Evolutionary conservation across 805 yeast species (phyloP), one percentile per base, ranked within the genome.

Genomic region (Tetrapisispora phaffii): DNA sequence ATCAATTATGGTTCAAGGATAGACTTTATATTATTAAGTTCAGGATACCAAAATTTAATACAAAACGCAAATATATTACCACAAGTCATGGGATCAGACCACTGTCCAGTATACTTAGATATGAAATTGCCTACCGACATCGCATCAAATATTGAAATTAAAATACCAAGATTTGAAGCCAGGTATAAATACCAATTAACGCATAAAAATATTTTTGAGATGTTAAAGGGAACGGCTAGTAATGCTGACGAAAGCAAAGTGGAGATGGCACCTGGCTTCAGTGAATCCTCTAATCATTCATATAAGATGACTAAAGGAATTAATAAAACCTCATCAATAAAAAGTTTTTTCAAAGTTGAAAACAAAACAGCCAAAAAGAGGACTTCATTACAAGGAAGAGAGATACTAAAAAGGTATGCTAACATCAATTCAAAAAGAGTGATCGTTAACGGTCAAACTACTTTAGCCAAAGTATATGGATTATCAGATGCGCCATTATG

Each of bases 91-190:
- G 98, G 98, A 0, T 86, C 96, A 0, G 98, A 90, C 60, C 98
- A 90, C 63, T 90, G 97, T 62, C 98, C 98, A 0, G 77, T 87
- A 0, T 87, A 62, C 56, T 72, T 87, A 1, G 97, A 87, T 59
- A 56, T 88, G 37, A 65, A 67, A 33, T 9, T 23, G 21, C 23
- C 22, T 19, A 6, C 15, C 15, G 15, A 4, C 2, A 22, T 20
- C 23, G 13, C 13, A 17, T 4, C 9, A 10, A 10, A 23, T 9
- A 4, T 8, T 24, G 16, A 17, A 2, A 1, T 10, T 1, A 47
- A 42, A 34, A 41, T 50, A 6, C 72, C 75, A 15, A 68, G 61
- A 49, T 70, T 80, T 50, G 86, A 80, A 52, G 82, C 85, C 0
- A 71, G 64, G 41, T 60, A 56, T 33, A 74, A 64, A 44, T 79